Evolutionary conservation across 768 basidiomycete genomes (phyloP).

Genomic region (Leccinum imitatum): DNA sequence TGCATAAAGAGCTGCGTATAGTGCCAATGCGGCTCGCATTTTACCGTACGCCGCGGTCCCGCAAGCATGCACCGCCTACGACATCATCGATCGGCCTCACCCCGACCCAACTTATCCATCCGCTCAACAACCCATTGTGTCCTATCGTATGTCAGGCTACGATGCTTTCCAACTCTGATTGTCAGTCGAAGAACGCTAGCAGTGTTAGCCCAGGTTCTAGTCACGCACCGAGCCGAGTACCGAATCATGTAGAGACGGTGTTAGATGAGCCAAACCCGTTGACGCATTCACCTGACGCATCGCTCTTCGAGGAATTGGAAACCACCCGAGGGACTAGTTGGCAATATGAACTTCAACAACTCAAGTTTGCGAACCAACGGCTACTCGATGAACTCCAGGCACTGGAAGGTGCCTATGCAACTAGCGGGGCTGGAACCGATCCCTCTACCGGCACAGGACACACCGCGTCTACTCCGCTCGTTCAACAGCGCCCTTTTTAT

Average conservation of each 20-base stretch:
- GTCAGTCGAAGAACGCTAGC: not conserved
- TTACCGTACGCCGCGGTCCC: slow-evolving; percentile 34
- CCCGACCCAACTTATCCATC: slow-evolving; percentile 15
- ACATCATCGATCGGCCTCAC: not conserved
- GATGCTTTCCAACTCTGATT: slow-evolving; percentile 12
- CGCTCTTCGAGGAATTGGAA: slow-evolving; percentile 76
- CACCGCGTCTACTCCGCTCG: not conserved
- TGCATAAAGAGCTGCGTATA: slow-evolving; percentile 36
- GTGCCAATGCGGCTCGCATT: slow-evolving; percentile 37
- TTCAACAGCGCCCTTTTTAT: not conserved
- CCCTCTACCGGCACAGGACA: not conserved
- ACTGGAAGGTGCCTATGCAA: slow-evolving; percentile 32
- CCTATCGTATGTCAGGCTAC: slow-evolving; percentile 33
- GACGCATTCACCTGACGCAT: slow-evolving; percentile 24
- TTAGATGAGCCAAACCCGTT: slow-evolving; percentile 1
- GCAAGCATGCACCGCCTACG: not conserved
- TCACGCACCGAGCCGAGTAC: not conserved
- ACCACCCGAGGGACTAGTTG: slow-evolving; percentile 71
- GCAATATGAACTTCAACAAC: slow-evolving; percentile 91
- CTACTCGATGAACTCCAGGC: slow-evolving; percentile 55
- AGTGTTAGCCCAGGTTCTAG: not conserved
- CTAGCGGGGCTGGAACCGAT: not conserved
- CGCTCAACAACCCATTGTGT: slow-evolving; percentile 19
- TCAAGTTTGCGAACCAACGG: slow-evolving; percentile 68
- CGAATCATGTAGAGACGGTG: not conserved